Conservation (phyloP, 2,329 filamentous ascomycete genomes). For the Fusarium xyrophilum region DNA sequence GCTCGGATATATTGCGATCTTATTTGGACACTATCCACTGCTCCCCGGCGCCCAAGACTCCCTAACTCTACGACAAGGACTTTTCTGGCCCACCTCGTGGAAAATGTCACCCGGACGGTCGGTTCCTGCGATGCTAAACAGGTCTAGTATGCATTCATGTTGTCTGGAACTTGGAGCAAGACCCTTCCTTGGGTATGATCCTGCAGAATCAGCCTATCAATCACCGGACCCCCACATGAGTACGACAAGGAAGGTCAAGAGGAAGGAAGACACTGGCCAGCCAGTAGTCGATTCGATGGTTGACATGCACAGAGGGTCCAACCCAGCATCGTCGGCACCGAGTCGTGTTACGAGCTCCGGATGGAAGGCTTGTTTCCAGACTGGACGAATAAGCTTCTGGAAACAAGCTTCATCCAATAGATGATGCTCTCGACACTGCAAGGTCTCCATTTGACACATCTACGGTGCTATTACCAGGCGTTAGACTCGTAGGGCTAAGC, state of each 20-base stretch:
- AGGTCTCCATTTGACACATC: background rate
- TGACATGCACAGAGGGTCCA: background rate
- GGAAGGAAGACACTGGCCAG: background rate
- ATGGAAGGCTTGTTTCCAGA: background rate
- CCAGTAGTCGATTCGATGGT: background rate
- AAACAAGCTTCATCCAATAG: constrained; percentile 12
- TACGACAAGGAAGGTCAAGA: background rate
- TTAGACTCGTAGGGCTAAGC: background rate
- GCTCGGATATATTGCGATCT: background rate
- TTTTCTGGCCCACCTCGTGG: background rate
- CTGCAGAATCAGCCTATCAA: background rate
- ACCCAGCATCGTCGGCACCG: background rate
- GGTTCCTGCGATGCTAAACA: background rate
- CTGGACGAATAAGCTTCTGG: background rate
- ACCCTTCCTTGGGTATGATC: background rate
- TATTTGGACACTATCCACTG: background rate
- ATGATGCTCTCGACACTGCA: background rate
- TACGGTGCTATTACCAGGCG: constrained; percentile 3
- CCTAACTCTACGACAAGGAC: background rate
- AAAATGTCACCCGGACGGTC: background rate
- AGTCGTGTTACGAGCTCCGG: background rate
- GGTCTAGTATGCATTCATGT: background rate
- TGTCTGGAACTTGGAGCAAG: background rate
- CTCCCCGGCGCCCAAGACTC: background rate
- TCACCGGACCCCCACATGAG: background rate